Evolutionary conservation across 805 yeast genomes (phyloP), one percentile per base, ranked within the genome.

Genomic region (Zygosaccharomyces bisporus): DNA sequence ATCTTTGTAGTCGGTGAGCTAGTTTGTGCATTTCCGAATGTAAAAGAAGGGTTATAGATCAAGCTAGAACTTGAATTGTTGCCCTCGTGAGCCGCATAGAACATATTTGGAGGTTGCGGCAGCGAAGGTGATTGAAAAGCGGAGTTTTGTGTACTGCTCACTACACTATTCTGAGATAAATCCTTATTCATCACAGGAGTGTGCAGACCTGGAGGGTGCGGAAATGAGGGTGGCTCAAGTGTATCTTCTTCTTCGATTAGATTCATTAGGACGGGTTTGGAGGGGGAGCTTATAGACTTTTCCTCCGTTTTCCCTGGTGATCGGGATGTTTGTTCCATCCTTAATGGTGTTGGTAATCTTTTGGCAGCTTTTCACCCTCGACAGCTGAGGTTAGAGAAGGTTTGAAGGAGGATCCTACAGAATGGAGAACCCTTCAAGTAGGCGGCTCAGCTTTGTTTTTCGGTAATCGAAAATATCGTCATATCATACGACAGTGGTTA

Each of bases 21-120:
- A 7, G 32, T 16, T 13, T 27, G 36, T 14, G 29, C 44, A 6
- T 49, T 64, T 40, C 68, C 68, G 52, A 64, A 64, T 2, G 61
- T 56, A 40, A 64, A 64, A 1, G 60, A 40, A 2, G 63, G 54
- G 29, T 63, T 64, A 35, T 57, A 55, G 13, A 64, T 57, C 18
- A 64, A 27, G 42, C 64, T 61, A n/a, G 66, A 60, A 37, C 66
- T 60, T 4, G 68, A 64, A 32, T 60, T 56, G 42, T 63, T 64
- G 4, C 56, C 64, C 18, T 57, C 67, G 17, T 54, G 51, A 6
- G 50, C 39, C 1, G 62, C 49, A 39, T 63, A 63, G 34, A 63
- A 52, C 20, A 49, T 44, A 8, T 38, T 34, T 6, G 54, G 51
- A 10, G 54, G 44, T 8, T 34, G 47, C 4, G 60, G 58, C 13